Evolutionary conservation across 495 filamentous ascomycete species (phyloP), one percentile per base, ranked within the genome.

Genomic region (Lepraria neglecta): DNA sequence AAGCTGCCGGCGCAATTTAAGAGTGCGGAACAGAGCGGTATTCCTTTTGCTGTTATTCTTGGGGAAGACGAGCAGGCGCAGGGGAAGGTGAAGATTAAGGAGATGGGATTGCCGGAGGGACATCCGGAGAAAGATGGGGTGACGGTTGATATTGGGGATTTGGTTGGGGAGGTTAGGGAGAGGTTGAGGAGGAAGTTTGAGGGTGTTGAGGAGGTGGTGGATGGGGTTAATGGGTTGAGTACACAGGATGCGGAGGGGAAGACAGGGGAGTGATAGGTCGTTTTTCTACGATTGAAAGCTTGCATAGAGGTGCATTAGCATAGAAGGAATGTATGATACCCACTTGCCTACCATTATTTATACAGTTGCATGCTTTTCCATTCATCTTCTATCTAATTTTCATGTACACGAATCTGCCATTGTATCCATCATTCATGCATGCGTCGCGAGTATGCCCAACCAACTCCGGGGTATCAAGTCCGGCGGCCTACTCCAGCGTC

Each of bases 51-150:
- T 7, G 76, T 92, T 27, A 89, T 94, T 64, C 77, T 95, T 9
- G 88, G 89, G 35, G 88, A 92, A 66, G 88, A 91, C 60, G 90
- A 94, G 70, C 72, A 90, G 38, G 82, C 82, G 56, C 76, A 80
- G 17, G 88, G 88, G 31, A 85, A 91, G 69, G 84, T 90, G 65
- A 88, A 85, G 72, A 78, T 95, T 65, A 96, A 96, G 80, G 85
- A 91, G 74, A 82, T 94, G 78, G 88, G 89, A 48, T 78, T 92
- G 53, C 77, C 78, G 3, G 84, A 90, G 33, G 88, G 83, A 42
- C 87, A 95, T 77, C 84, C 89, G 0, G 89, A 95, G 69, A 95
- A 95, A 78, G 86, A 92, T 35, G 90, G 89, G 54, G 83, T 90
- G 38, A 71, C 90, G 64, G 83, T 95, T 12, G 77, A 82, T 33